Evolutionary conservation across 768 basidiomycete species (phyloP).

Genomic region (Pulveroboletus ravenelii): DNA sequence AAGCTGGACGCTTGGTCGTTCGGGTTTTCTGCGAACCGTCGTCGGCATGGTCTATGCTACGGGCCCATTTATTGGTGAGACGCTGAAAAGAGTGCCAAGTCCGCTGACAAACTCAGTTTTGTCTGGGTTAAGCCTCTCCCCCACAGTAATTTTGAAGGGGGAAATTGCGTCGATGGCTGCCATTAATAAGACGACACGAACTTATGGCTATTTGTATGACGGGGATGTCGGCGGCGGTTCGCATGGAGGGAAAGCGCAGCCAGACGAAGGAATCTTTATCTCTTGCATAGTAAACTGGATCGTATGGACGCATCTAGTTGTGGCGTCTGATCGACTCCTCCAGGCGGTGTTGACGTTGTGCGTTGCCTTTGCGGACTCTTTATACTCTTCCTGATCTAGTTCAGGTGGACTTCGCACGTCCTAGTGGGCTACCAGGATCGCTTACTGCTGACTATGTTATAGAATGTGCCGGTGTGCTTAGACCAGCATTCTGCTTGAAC

Average conservation of each 20-base stretch:
- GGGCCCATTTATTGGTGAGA: no score
- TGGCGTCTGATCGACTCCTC: not conserved
- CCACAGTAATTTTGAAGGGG: not conserved
- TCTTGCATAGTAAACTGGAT: not conserved
- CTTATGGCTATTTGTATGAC: slow-evolving; percentile 5
- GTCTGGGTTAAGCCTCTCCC: slow-evolving; percentile 1
- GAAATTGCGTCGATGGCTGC: not conserved
- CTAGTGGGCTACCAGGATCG: not conserved
- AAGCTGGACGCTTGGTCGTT: no score
- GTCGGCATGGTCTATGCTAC: no score
- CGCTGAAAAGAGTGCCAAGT: no score
- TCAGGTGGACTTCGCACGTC: slow-evolving; percentile 2
- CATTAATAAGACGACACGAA: not conserved
- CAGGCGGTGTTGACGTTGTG: slow-evolving; percentile 2
- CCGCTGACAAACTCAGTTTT: no score
- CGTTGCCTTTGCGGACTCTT: not conserved
- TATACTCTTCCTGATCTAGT: not conserved
- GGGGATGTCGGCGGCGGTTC: slow-evolving; percentile 1
- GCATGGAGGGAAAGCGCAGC: slow-evolving; percentile 2
- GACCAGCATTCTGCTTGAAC: slow-evolving; percentile 2
- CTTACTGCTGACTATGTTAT: not conserved
- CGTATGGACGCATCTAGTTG: not conserved
- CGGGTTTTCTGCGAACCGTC: no score
- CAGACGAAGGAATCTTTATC: slow-evolving; percentile 2
- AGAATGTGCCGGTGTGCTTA: not conserved